Evolutionary conservation across 768 basidiomycete species (phyloP).

Genomic region (Fomitopsis serialis): DNA sequence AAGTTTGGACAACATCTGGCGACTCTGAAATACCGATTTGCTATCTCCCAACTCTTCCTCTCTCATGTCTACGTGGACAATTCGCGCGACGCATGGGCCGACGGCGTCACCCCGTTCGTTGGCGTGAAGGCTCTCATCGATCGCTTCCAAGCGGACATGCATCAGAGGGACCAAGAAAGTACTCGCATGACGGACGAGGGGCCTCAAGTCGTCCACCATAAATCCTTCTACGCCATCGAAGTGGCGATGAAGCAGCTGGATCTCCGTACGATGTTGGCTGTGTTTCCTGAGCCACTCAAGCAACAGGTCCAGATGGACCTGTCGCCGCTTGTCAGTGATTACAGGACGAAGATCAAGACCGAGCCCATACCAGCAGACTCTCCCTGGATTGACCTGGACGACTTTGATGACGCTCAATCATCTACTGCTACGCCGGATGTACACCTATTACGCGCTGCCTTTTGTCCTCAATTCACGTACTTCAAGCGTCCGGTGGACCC

Average conservation of each 20-base stretch:
- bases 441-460: constrained; percentile 66
- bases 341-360: constrained; percentile 41
- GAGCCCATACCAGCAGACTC: constrained; percentile 39
- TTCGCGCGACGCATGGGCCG: constrained; percentile 70
- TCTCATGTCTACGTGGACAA: constrained; percentile 87
- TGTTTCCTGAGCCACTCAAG: constrained; percentile 71
- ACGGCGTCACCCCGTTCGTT: constrained; percentile 73
- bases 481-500: constrained; percentile 44
- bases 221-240: constrained; percentile 86
- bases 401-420: constrained; percentile 76
- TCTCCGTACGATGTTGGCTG: constrained; percentile 71
- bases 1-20: constrained; percentile 87
- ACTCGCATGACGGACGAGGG: constrained; percentile 51
- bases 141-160: constrained; percentile 83
- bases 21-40: constrained; percentile 86
- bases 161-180: constrained; percentile 85
- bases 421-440: constrained; percentile 42
- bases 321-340: constrained; percentile 42
- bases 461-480: constrained; percentile 80
- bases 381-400: constrained; percentile 72
- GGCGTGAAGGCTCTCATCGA: constrained; percentile 83
- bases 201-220: constrained; percentile 60
- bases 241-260: constrained; percentile 74
- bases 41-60: constrained; percentile 72
- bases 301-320: constrained; percentile 44